Percentiles rank a stretch among this genome's conserved stretches.
phyloP scores from a whole-genome alignment of 805 yeast species.

The Yamadazyma olivae region DNA sequence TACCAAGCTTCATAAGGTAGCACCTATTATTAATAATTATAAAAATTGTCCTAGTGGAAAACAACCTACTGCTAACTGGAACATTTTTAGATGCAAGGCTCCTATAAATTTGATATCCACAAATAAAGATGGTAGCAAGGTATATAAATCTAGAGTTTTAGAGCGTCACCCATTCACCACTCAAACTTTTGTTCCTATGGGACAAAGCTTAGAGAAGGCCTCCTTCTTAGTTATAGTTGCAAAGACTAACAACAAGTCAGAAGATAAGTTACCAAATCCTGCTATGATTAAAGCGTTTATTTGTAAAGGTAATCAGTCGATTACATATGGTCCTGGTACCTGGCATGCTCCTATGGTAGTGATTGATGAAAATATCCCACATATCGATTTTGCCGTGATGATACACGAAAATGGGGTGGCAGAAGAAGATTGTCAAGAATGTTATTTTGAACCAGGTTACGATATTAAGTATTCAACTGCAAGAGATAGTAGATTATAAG shows the following conservation, averaged over 20 bases:
- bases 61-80: slow-evolving; percentile 66
- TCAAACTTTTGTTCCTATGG: slow-evolving; percentile 92
- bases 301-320: slow-evolving; percentile 81
- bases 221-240: slow-evolving; percentile 86
- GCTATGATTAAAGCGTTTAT: slow-evolving; percentile 60
- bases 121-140: slow-evolving; percentile 11
- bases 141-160: slow-evolving; percentile 61
- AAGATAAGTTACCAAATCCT: slow-evolving; percentile 58
- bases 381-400: slow-evolving; percentile 80
- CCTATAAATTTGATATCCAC: slow-evolving; percentile 56
- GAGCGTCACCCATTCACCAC: slow-evolving; percentile 90
- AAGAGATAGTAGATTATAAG: slow-evolving; percentile 14
- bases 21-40: slow-evolving; percentile 60
- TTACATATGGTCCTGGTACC: slow-evolving; percentile 78
- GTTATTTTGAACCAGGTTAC: slow-evolving; percentile 62
- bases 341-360: slow-evolving; percentile 99
- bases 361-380: slow-evolving; percentile 49
- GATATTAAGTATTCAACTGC: slow-evolving; percentile 22
- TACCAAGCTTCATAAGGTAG: slow-evolving; percentile 66
- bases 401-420: slow-evolving; percentile 80
- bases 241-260: slow-evolving; percentile 33
- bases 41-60: slow-evolving; percentile 42
- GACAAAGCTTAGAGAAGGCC: slow-evolving; percentile 43
- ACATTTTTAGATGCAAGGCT: slow-evolving; percentile 77
- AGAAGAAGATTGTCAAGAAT: slow-evolving; percentile 81